A percentile compares a stretch with the other conserved stretches of the same genome.
These are phyloP conservation scores for Apiosordaria backusii DNA, from an alignment of 495 filamentous ascomycete species.

Conservation along the genomic window DNA sequence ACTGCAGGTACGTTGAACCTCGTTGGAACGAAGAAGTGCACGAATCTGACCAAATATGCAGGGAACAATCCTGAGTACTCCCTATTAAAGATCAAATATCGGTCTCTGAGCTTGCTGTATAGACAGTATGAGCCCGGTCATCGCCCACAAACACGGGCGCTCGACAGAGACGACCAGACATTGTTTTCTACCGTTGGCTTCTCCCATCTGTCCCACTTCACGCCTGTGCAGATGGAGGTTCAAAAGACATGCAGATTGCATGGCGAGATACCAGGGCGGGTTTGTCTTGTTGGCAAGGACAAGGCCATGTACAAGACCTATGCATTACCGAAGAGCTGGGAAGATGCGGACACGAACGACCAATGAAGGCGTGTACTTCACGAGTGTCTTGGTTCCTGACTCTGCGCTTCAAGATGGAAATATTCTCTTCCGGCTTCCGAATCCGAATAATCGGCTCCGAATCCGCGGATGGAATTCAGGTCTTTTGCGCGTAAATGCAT, in stretches of 20 bases:
- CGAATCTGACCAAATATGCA: not conserved
- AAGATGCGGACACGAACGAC: not conserved
- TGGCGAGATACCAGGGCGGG: slow-evolving; percentile 37
- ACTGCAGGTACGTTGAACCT: slow-evolving; percentile 29
- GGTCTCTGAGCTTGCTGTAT: not conserved
- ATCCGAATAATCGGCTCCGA: not conserved
- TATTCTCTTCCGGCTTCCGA: too few species aligned
- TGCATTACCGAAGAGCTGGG: slow-evolving; percentile 33
- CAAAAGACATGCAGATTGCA: slow-evolving; percentile 33
- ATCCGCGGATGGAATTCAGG: not conserved
- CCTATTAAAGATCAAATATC: slow-evolving; percentile 19
- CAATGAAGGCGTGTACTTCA: not conserved
- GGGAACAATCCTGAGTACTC: slow-evolving; percentile 23
- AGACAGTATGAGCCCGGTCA: not conserved
- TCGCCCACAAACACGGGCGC: not conserved
- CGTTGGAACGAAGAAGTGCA: not conserved
- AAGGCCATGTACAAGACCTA: slow-evolving; percentile 42
- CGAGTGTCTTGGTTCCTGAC: not conserved
- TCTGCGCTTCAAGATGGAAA: too few species aligned
- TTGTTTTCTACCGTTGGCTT: slow-evolving; percentile 22
- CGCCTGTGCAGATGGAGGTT: slow-evolving; percentile 47
- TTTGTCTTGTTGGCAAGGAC: slow-evolving; percentile 47
- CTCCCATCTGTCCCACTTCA: slow-evolving; percentile 35
- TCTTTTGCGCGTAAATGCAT: not conserved
- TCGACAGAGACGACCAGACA: slow-evolving; percentile 11